Percentiles rank a stretch among this genome's conserved stretches.
Evolutionary conservation across 2,329 filamentous ascomycete species (phyloP).

Genomic region (Fusarium phyllophilum): DNA sequence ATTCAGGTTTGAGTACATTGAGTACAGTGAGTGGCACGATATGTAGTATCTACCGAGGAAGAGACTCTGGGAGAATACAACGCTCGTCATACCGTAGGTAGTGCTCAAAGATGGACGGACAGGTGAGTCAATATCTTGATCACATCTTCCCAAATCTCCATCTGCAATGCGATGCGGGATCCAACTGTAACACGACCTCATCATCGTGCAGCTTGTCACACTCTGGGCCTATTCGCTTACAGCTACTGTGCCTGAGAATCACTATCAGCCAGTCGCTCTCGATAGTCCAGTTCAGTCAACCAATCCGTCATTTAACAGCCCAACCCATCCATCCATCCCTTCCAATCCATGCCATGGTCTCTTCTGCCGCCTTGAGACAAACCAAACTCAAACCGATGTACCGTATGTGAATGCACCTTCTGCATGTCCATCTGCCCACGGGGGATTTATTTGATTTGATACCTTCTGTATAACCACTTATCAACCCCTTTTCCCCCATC

Average conservation of each 20-base stretch:
- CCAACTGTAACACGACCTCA: slow-evolving; percentile 33
- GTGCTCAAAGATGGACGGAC: not conserved
- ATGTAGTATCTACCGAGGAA: not conserved
- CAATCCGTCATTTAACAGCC: slow-evolving; percentile 11
- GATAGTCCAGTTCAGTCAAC: not conserved
- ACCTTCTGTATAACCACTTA: slow-evolving; percentile 7
- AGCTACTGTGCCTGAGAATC: slow-evolving; percentile 37
- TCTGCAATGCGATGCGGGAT: slow-evolving; percentile 26
- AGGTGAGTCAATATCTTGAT: slow-evolving; percentile 4
- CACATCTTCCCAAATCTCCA: slow-evolving; percentile 4
- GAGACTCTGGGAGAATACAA: not conserved
- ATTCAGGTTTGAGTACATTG: slow-evolving; percentile 8
- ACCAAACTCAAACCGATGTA: slow-evolving; percentile 2
- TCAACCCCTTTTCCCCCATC: not conserved
- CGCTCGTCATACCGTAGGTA: not conserved
- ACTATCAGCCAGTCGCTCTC: slow-evolving; percentile 10
- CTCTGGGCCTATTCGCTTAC: slow-evolving; percentile 22
- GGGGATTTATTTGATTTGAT: not conserved
- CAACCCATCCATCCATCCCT: slow-evolving; percentile 22
- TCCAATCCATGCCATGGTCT: not conserved
- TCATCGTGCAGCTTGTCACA: slow-evolving; percentile 40
- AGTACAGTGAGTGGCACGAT: not conserved
- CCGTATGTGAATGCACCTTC: not conserved
- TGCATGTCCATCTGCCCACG: slow-evolving; percentile 6
- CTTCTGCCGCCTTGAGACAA: slow-evolving; percentile 22